phyloP scores from a whole-genome alignment of 2,329 filamentous ascomycete species.

The Monosporascus cannonballus region DNA sequence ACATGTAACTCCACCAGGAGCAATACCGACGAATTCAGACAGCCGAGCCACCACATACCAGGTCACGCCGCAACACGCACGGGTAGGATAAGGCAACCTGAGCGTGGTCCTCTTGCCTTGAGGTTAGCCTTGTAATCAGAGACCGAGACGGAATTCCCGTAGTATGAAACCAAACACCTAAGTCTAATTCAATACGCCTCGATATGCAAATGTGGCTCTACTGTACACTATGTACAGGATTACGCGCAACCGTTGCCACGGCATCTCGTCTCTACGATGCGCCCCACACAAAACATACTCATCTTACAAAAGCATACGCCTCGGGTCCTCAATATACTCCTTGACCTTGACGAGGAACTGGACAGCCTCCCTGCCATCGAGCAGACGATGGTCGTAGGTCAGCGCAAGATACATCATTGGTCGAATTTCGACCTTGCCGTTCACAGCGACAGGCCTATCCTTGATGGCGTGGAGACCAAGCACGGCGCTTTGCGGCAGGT shows the following conservation, averaged over 20 bases:
- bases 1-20: no score
- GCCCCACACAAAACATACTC: background rate
- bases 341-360: conserved; percentile 97
- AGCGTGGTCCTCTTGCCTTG: no score
- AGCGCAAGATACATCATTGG: conserved; percentile 99
- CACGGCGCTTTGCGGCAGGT: conserved; percentile 87
- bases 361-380: conserved; percentile 92
- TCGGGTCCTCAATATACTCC: conserved; percentile 93
- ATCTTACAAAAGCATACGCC: conserved; percentile 72
- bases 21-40: no score
- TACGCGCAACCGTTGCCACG: background rate
- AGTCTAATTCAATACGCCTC: no score
- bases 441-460: conserved; percentile 80
- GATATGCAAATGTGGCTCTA: background rate
- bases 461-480: conserved; percentile 95
- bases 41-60: no score
- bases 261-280: background rate
- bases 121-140: no score
- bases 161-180: no score
- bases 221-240: background rate
- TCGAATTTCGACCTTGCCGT: conserved; percentile 90
- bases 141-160: no score
- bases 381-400: conserved; percentile 93
- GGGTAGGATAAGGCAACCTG: no score
- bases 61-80: no score